phyloP scores from a whole-genome alignment of 2,329 filamentous ascomycete species.

The Epichloe glyceriae region DNA sequence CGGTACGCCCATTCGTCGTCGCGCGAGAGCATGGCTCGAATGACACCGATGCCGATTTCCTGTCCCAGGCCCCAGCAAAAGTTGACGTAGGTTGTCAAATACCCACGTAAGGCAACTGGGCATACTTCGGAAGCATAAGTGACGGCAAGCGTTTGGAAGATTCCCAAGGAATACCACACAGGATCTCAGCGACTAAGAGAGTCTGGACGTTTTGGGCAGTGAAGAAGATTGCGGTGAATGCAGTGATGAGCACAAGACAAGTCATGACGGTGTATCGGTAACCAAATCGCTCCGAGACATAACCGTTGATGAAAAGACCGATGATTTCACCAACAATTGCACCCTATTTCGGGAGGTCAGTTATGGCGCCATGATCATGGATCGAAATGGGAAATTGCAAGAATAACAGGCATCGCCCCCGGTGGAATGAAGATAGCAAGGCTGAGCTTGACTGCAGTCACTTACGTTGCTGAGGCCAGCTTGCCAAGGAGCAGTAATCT shows the following conservation, averaged over 20 bases:
- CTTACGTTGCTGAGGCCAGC: slow-evolving; percentile 43
- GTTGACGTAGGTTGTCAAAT: slow-evolving; percentile 63
- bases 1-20: slow-evolving; percentile 56
- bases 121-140: slow-evolving; percentile 63
- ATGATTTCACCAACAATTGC: slow-evolving; percentile 44
- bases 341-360: slow-evolving; percentile 7
- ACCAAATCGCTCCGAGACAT: slow-evolving; percentile 52
- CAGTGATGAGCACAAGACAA: slow-evolving; percentile 39
- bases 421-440: not conserved
- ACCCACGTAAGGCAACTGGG: slow-evolving; percentile 57
- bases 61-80: slow-evolving; percentile 70
- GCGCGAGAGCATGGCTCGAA: slow-evolving; percentile 50
- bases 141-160: slow-evolving; percentile 45
- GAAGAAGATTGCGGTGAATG: slow-evolving; percentile 52
- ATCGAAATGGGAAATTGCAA: not conserved
- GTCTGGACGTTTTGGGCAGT: slow-evolving; percentile 47
- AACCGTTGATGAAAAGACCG: slow-evolving; percentile 53
- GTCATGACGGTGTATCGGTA: slow-evolving; percentile 51
- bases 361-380: too few relatives aligned
- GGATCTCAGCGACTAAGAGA: slow-evolving; percentile 47
- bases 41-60: slow-evolving; percentile 60
- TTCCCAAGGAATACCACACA: slow-evolving; percentile 51
- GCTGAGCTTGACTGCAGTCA: slow-evolving; percentile 2
- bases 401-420: not conserved
- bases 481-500: slow-evolving; percentile 50